Conservation (phyloP, 2,329 filamentous ascomycete genomes). For the Tolypocladium ovalisporum region DNA sequence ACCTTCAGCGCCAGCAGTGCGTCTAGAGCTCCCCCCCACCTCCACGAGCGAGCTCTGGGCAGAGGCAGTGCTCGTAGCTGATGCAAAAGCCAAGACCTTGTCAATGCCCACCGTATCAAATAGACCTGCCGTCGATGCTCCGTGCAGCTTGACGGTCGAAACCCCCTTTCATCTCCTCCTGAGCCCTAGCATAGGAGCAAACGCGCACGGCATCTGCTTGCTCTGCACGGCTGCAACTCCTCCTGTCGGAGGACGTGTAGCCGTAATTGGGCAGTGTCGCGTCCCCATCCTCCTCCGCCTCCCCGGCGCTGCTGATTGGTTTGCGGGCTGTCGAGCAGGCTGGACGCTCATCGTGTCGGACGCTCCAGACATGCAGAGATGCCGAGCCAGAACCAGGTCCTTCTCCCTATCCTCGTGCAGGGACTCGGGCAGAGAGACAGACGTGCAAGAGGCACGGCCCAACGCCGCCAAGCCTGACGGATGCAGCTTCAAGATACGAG, state of each 20-base stretch:
- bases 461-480: not conserved
- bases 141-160: not conserved
- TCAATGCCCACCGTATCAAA: not conserved
- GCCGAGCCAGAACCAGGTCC: not conserved
- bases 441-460: not conserved
- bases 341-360: not conserved
- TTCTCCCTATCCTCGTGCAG: not conserved
- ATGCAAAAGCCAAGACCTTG: not conserved
- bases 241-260: not conserved
- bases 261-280: not conserved
- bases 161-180: not conserved
- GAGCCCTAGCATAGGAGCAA: not conserved
- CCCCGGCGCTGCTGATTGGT: not conserved
- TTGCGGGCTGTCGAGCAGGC: not conserved
- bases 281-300: not conserved
- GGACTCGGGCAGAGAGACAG: not conserved
- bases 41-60: no score
- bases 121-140: not conserved
- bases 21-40: no score
- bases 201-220: not conserved
- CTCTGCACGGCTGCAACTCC: not conserved
- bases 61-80: not conserved
- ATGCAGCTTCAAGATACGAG: not conserved
- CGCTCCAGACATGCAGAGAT: not conserved
- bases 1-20: not conserved